Evolutionary conservation across 2,329 filamentous ascomycete species (phyloP).

Genomic region (Aciculosporium take): DNA sequence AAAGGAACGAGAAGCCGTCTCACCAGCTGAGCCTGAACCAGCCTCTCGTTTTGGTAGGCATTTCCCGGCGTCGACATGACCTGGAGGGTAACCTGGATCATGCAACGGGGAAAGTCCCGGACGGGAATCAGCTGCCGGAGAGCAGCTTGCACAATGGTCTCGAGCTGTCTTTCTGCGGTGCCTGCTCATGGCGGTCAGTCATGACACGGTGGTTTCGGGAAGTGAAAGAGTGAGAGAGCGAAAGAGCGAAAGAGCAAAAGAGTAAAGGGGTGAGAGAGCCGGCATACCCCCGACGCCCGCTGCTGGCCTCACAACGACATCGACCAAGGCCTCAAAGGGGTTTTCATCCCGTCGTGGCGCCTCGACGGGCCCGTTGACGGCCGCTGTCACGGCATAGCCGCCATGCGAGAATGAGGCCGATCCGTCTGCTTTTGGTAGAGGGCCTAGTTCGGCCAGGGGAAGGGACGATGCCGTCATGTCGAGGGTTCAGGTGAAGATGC

Average conservation of each 20-base stretch:
- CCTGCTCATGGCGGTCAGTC: conserved; percentile 23
- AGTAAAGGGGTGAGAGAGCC: too few species aligned
- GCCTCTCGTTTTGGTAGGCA: conserved; percentile 45
- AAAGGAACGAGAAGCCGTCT: conserved; percentile 15
- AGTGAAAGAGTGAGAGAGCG: too few species aligned
- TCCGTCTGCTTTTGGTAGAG: conserved; percentile 59
- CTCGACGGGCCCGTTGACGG: conserved; percentile 88
- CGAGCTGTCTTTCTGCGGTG: conserved; percentile 67
- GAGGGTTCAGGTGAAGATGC: conserved; percentile 4
- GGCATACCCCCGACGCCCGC: conserved; percentile 66
- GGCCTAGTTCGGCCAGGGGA: conserved; percentile 39
- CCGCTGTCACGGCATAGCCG: conserved; percentile 69
- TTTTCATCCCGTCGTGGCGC: conserved; percentile 78
- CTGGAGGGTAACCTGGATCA: conserved; percentile 75
- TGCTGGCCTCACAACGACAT: conserved; percentile 78
- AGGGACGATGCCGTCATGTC: conserved; percentile 32
- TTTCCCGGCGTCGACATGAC: conserved; percentile 55
- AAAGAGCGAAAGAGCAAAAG: not conserved
- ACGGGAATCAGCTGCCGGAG: conserved; percentile 62
- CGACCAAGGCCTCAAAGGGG: conserved; percentile 78
- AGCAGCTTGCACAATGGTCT: conserved; percentile 58
- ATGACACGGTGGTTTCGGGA: too few species aligned
- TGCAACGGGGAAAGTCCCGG: conserved; percentile 58
- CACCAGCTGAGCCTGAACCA: conserved; percentile 47
- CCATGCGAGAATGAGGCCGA: conserved; percentile 63